These are phyloP conservation scores for Arthrobotrys megalospora DNA, from an alignment of 2,329 filamentous ascomycete species.

Conservation along the genomic window DNA sequence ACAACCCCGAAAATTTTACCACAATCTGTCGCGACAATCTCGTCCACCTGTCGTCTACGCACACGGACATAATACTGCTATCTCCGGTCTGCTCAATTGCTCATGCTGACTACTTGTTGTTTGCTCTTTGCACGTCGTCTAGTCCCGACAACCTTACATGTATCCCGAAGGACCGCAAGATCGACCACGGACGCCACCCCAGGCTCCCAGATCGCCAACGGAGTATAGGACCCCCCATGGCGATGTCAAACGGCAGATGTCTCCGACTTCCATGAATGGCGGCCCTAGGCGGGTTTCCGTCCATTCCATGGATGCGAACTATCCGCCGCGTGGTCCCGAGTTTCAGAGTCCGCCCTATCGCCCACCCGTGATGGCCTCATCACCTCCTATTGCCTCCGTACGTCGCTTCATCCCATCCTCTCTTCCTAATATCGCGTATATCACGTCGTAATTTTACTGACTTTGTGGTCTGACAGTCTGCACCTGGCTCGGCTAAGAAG, in stretches of 20 bases:
- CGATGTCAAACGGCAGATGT: slow-evolving; percentile 55
- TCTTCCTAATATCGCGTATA: slow-evolving; percentile 37
- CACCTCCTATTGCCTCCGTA: slow-evolving; percentile 42
- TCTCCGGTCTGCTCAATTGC: slow-evolving; percentile 20
- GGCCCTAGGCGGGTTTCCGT: slow-evolving; percentile 54
- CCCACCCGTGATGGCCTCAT: slow-evolving; percentile 46
- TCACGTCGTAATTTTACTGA: slow-evolving; percentile 42
- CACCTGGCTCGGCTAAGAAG: slow-evolving; percentile 54
- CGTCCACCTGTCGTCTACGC: neutral
- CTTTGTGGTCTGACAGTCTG: slow-evolving; percentile 31
- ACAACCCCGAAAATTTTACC: neutral
- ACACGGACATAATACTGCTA: slow-evolving; percentile 25
- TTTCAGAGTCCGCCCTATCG: slow-evolving; percentile 56
- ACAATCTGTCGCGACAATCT: slow-evolving; percentile 19
- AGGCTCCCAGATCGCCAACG: slow-evolving; percentile 55
- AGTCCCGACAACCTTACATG: slow-evolving; percentile 56
- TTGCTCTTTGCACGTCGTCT: slow-evolving; percentile 13
- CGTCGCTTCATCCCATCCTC: slow-evolving; percentile 19
- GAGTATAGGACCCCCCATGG: slow-evolving; percentile 53
- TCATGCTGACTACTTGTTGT: slow-evolving; percentile 23
- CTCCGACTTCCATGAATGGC: slow-evolving; percentile 46
- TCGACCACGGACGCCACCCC: slow-evolving; percentile 55
- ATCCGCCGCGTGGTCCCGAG: slow-evolving; percentile 50
- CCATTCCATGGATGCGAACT: slow-evolving; percentile 53
- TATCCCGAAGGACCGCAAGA: slow-evolving; percentile 55